Evolutionary conservation across 768 basidiomycete species (phyloP).

Genomic region (Psilocybe cyanescens): DNA sequence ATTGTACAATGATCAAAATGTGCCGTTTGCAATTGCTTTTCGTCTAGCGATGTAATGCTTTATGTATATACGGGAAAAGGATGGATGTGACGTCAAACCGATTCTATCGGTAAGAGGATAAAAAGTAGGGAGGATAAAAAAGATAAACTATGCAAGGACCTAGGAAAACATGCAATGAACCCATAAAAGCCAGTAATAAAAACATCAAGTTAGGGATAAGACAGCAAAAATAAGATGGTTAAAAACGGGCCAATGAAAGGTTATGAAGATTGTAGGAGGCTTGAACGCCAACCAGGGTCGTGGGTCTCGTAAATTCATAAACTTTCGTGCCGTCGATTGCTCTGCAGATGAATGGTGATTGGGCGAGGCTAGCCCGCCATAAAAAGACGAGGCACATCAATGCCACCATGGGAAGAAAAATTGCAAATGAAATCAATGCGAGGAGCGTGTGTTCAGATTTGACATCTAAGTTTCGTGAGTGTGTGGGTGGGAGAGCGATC

Average conservation of each 20-base stretch:
- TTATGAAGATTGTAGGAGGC: slow-evolving; percentile 21
- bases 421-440: slow-evolving; percentile 40
- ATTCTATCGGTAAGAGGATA: slow-evolving; percentile 18
- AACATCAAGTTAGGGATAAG: slow-evolving; percentile 28
- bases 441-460: slow-evolving; percentile 17
- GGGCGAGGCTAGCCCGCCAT: slow-evolving; percentile 21
- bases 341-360: slow-evolving; percentile 14
- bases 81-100: slow-evolving; percentile 14
- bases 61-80: background rate
- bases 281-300: slow-evolving; percentile 47
- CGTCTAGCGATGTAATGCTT: slow-evolving; percentile 17
- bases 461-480: slow-evolving; percentile 10
- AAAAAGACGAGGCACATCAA: slow-evolving; percentile 10
- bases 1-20: slow-evolving; percentile 9
- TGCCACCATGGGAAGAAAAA: slow-evolving; percentile 31
- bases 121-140: slow-evolving; percentile 1
- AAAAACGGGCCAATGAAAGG: slow-evolving; percentile 20
- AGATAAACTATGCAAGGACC: slow-evolving; percentile 1
- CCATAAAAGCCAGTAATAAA: slow-evolving; percentile 14
- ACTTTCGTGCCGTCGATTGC: slow-evolving; percentile 27
- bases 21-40: slow-evolving; percentile 19
- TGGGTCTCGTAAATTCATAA: slow-evolving; percentile 39
- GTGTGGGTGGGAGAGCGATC: slow-evolving; percentile 8
- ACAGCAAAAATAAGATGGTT: slow-evolving; percentile 13
- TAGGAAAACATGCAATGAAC: slow-evolving; percentile 17